These are phyloP conservation scores for Tetrahymena thermophila DNA, from an alignment of 73 alveolate species.

Conservation along the genomic window DNA sequence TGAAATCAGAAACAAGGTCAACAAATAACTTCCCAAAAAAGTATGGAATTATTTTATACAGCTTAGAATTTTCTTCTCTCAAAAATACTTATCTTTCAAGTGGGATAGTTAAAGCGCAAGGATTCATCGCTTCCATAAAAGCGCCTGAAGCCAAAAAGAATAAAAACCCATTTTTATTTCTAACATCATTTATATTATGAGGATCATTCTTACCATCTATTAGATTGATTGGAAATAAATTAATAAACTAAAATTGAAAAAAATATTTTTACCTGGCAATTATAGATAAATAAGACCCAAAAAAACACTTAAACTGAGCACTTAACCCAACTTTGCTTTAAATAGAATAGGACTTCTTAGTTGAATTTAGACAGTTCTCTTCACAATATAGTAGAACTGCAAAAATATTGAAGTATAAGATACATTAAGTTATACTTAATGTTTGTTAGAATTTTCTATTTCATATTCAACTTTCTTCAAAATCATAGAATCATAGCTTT, in stretches of 20 bases:
- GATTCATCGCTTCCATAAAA: background rate
- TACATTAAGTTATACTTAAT: background rate
- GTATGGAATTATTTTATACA: slow-evolving; percentile 13
- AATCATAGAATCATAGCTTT: background rate
- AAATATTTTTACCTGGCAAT: background rate
- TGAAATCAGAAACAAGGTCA: slow-evolving; percentile 9
- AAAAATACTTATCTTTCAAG: slow-evolving; percentile 30
- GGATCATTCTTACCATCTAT: background rate
- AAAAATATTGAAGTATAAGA: background rate
- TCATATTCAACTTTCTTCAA: background rate
- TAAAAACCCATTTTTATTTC: background rate
- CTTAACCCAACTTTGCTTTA: background rate
- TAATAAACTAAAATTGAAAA: background rate
- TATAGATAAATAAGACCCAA: background rate
- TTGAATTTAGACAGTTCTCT: background rate
- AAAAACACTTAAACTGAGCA: background rate
- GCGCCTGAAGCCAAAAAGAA: background rate
- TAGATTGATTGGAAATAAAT: background rate
- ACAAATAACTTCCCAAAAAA: background rate
- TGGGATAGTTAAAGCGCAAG: slow-evolving; percentile 10
- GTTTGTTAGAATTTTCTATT: background rate
- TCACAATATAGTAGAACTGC: background rate
- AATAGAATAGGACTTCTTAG: background rate
- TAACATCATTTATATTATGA: background rate
- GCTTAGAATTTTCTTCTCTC: slow-evolving; percentile 23